Base-by-base conservation (phyloP, 192 early-diverging fungal species). In the Chytriomyces sp. region DNA sequence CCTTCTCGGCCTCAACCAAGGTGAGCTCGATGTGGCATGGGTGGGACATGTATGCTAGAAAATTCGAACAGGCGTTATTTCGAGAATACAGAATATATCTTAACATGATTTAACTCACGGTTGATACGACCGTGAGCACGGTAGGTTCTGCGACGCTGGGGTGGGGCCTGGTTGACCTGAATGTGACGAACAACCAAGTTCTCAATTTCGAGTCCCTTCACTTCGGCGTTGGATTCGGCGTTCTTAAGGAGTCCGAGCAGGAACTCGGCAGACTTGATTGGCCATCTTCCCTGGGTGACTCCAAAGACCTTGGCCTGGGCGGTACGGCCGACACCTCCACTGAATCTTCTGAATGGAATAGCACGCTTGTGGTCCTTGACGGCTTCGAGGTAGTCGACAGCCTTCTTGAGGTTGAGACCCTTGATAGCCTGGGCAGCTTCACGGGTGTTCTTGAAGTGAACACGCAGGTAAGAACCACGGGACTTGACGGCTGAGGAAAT, bases 51-150 rank as follows among this genome's bases (percentile, higher is more conserved):
- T 95, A 98, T 75, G 95, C 35, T 35, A 4, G 35, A 35, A 35
- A 35, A 35, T 35, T 35, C 35, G 35, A 35, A 35, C 86, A 64
- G 35, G 59, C 45, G 45, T 23, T 35, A 35, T 35, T 35, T 35
- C 35, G 35, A 35, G 35, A 74, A 61, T 13, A 16, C 6, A 67
- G 43, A 8, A 83, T 35, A 35, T 35, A 35, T 35, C 35, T 35
- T 1, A 35, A 35, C 35, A 35, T 35, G 35, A 35, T 35, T 35
- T 35, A 77, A 77, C 78, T 85, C 85, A 35, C 35, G 84, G 89
- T 93, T 93, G 84, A 95, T 95, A 82, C 95, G 92, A 91, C 97
- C 97, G 91, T 99, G 97, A 80, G 96, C 97, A 90, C 97, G 94
- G 93, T 93, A 97, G 48, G 95, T 97, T 82, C 97, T 88, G 81